phyloP scores from a whole-genome alignment of 2,329 filamentous ascomycete genomes.

The Trichoderma koningiopsis region DNA sequence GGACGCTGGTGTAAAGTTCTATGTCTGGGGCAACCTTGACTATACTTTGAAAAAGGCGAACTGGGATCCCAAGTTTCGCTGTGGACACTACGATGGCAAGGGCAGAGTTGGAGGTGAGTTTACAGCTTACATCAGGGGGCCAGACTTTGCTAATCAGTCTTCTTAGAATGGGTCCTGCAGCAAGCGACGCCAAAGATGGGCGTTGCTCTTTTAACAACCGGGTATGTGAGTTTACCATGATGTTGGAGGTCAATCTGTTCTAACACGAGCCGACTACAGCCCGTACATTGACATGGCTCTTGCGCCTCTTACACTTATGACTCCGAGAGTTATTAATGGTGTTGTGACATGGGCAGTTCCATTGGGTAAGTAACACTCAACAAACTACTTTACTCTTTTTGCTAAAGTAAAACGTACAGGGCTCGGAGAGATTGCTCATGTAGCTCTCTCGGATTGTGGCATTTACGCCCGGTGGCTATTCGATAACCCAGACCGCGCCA shows the following conservation, averaged over 20 bases:
- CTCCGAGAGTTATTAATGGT: neutral
- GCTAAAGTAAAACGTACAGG: neutral
- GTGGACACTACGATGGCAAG: neutral
- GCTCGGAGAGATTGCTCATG: neutral
- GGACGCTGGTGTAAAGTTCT: neutral
- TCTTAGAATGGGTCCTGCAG: neutral
- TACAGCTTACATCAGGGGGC: neutral
- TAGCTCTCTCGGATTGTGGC: neutral
- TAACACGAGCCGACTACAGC: neutral
- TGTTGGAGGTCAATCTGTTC: neutral
- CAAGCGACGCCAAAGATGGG: neutral
- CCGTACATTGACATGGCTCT: neutral
- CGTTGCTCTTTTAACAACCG: neutral
- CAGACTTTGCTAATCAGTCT: neutral
- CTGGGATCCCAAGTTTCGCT: neutral
- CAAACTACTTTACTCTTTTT: rapidly evolving
- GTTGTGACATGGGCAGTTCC: neutral
- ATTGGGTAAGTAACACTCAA: neutral
- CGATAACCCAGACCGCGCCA: neutral
- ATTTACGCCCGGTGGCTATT: neutral
- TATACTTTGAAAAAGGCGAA: neutral
- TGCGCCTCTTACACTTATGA: neutral
- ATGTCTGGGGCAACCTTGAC: neutral
- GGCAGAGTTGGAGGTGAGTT: neutral
- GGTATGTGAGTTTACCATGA: neutral